A percentile compares a stretch with the other conserved stretches of the same genome.
These are phyloP conservation scores for Ophidiomyces ophidiicola DNA, from an alignment of 2,329 filamentous ascomycete species.

Conservation along the genomic window DNA sequence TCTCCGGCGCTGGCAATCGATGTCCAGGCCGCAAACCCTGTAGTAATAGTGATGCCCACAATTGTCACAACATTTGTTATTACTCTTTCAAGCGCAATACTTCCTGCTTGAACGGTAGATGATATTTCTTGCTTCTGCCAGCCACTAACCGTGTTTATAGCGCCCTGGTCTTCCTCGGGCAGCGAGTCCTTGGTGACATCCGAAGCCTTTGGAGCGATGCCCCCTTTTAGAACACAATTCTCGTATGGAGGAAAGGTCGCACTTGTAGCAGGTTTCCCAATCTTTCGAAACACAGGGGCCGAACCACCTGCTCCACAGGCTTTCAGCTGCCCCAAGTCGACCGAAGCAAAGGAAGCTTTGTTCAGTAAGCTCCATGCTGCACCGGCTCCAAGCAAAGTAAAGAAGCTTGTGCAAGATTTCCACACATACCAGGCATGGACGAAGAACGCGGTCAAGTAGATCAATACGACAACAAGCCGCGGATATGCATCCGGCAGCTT, in stretches of 20 bases:
- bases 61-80: conserved; percentile 11
- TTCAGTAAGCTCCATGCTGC: conserved; percentile 10
- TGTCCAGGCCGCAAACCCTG: conserved; percentile 11
- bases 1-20: conserved; percentile 8
- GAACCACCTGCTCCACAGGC: conserved; percentile 1
- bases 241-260: conserved; percentile 10
- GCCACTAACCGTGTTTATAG: conserved; percentile 5
- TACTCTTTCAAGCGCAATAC: conserved; percentile 8
- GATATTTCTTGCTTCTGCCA: conserved; percentile 11
- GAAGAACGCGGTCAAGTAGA: conserved; percentile 5
- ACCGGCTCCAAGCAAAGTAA: conserved; percentile 8
- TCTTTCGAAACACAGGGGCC: conserved; percentile 9
- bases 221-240: conserved; percentile 4
- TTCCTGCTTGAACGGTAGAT: conserved; percentile 9
- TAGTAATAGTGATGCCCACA: conserved; percentile 12
- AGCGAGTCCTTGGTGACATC: background rate
- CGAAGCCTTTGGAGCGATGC: background rate
- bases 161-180: conserved; percentile 8
- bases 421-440: conserved; percentile 11
- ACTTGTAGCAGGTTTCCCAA: conserved; percentile 10
- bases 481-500: conserved; percentile 8
- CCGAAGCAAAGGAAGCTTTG: conserved; percentile 10
- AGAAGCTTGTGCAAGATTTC: conserved; percentile 9
- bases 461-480: conserved; percentile 8
- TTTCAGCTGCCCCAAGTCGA: conserved; percentile 7